Evolutionary conservation across 2,329 filamentous ascomycete genomes (phyloP), one percentile per base, ranked within the genome.

Genomic region (Aureobasidium zeae): DNA sequence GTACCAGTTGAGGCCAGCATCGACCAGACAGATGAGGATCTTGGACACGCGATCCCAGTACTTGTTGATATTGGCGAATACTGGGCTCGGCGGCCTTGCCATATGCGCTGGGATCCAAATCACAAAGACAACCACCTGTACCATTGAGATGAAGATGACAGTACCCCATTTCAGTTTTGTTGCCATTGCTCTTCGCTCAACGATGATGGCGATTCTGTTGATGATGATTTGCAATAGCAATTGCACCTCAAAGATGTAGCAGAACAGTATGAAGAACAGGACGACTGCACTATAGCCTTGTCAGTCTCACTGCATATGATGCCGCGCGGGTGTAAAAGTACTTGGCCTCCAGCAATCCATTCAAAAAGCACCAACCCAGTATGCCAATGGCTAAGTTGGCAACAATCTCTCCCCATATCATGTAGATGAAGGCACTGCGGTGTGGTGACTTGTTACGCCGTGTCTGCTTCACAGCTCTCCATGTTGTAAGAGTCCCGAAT

Each of bases 371-470:
- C 37, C 50, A 65, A 47, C 58, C 58, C 33, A 70, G 59, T 17
- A 68, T 47, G 5, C 59, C 63, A 55, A 72, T 71, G 7, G 58
- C 49, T 9, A 67, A 55, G 9, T 63, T 70, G 3, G 65, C 64
- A 1, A 59, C 2, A 3, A 71, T 58, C 51, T 72, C 69, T 20
- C 63, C 44, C 69, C 69, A 72, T 39, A 72, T 63, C 64, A 72
- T 64, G 57, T 64, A 67, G 0, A 72, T 30, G 15, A 44, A 49
- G 12, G 38, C 38, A 30, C 36, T 46, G 13, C 35, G 28, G 4
- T 31, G 26, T 9, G 43, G 43, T 10, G 34, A 39, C 13, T 34
- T 38, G 16, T 45, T 45, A 16, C 19, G 20, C 26, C n/a, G 33
- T 1, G 60, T 63, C 51, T 67, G 63, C 50, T 57, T 58, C 20